phyloP scores from a whole-genome alignment of 2,329 filamentous ascomycete species.

The Drechslera avenae region DNA sequence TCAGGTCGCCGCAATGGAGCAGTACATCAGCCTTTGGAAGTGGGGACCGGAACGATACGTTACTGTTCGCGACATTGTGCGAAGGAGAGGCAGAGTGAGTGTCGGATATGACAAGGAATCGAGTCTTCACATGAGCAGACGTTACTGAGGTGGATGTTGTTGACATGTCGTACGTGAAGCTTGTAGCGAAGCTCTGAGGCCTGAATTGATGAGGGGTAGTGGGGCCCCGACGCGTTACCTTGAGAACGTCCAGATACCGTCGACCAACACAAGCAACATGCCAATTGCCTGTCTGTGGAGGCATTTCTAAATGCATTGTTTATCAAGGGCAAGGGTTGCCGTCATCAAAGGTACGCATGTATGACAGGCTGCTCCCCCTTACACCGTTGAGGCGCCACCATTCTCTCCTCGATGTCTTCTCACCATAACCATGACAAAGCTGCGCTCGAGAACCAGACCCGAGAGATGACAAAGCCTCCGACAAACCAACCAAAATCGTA shows the following conservation, averaged over 20 bases:
- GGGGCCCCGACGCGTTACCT: not conserved
- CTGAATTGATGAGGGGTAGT: constrained; percentile 4
- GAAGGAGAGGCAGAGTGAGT: constrained; percentile 42
- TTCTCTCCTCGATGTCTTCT: no score
- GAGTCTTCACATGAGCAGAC: constrained; percentile 40
- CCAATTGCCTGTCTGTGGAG: not conserved
- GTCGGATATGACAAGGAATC: constrained; percentile 54
- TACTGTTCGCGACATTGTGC: constrained; percentile 12
- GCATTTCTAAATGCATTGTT: no score
- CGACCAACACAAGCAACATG: not conserved
- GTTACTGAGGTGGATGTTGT: not conserved
- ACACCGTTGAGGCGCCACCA: no score
- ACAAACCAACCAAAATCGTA: no score
- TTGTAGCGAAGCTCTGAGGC: not conserved
- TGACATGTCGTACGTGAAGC: constrained; percentile 20
- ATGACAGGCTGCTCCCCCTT: no score
- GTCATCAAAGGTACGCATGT: no score
- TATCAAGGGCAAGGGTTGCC: no score
- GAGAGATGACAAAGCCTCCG: no score
- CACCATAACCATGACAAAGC: no score
- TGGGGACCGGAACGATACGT: constrained; percentile 42
- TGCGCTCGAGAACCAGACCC: no score
- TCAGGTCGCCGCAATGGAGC: constrained; percentile 65
- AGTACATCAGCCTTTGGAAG: constrained; percentile 60
- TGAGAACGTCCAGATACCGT: not conserved